Base-by-base conservation (phyloP, 2,329 filamentous ascomycete genomes). In the Aspergillus fijiensis region DNA sequence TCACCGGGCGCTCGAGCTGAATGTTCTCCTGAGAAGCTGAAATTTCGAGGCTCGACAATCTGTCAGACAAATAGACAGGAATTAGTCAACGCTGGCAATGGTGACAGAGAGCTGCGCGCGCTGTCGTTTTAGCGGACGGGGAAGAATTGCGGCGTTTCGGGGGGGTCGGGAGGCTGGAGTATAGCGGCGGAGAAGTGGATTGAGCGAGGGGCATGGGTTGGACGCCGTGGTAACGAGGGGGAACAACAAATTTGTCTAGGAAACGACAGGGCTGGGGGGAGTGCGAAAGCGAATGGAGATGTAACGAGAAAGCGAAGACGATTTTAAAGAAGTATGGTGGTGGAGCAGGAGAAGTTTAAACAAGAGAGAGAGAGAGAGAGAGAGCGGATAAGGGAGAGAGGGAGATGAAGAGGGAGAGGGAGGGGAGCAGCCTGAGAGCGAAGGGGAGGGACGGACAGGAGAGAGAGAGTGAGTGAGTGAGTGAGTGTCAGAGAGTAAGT, bases 101-200 rank as follows among this genome's bases (percentile, higher is more conserved):
- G 48, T 52, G 64, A 39, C 56, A 63, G 51, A 57, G 60, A 58
- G 60, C 63, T 63, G 65, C 58, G 66, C 58, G 60, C 49, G 60
- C 60, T 58, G 53, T 60, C 63, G 63, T 64, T 67, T 66, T 61
- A 63, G 63, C 65, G 59, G 58, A 62, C 56, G 59, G 61, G 55
- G 39, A 47, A 57, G 59, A 57, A 56, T 60, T 64, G 60, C 57
- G 60, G 54, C 35, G 64, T 60, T 45, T 45, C 39, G n/a, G 39
- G 39, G 39, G 16, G 16, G 39, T 42, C 39, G 39, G 16, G 60
- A 49, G 55, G 35, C 35, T 56, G 60, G 51, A 60, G 56, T 56
- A 58, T 49, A 59, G 61, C 53, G 60, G 61, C 53, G 60, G 61
- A 63, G 61, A 57, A 62, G 58, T 51, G 61, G 42, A 25, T 54